Percentiles rank a stretch among this genome's conserved stretches.
These are phyloP conservation scores for Sisymbrium irio DNA, from an alignment of 345 rosid genomes.

Conservation along the genomic window DNA sequence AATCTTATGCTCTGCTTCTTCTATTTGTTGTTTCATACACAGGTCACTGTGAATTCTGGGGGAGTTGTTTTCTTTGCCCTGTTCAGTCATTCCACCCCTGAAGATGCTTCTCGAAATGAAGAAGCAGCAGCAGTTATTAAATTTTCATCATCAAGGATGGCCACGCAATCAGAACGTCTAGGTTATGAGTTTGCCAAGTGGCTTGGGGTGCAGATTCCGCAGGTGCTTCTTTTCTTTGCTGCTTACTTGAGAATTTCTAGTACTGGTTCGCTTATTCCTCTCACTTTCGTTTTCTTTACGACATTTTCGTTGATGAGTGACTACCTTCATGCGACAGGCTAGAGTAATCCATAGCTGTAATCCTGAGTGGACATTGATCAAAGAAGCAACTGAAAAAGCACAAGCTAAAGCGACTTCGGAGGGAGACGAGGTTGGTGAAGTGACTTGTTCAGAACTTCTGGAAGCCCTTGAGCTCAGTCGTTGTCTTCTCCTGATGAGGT, in stretches of 20 bases:
- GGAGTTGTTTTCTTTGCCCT: constrained; percentile 99
- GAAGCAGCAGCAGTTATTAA: constrained; percentile 98
- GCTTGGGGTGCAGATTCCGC: constrained; percentile 90
- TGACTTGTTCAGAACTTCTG: constrained; percentile 90
- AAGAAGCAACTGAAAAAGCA: constrained; percentile 92
- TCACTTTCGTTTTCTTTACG: constrained; percentile 3
- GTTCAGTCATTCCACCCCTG: constrained; percentile 52
- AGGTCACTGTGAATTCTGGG: constrained; percentile 98
- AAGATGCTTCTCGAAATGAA: constrained; percentile 56
- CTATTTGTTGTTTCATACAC: constrained; percentile 33
- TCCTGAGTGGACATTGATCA: constrained; percentile 84
- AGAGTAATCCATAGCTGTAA: constrained; percentile 88
- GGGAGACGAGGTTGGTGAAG: constrained; percentile 85
- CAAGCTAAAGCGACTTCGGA: constrained; percentile 64
- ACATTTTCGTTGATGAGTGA: constrained; percentile 2
- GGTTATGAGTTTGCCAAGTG: constrained; percentile 98
- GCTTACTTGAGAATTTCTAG: background rate
- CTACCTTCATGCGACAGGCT: constrained; percentile 50
- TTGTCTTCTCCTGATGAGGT: constrained; percentile 97
- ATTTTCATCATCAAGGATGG: constrained; percentile 98
- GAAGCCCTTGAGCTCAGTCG: constrained; percentile 99
- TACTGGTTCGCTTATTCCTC: background rate
- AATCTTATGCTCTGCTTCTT: background rate
- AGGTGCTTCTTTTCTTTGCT: constrained; percentile 47
- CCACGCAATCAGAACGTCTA: constrained; percentile 97